These are phyloP conservation scores for Davidsoniella eucalypti DNA, from an alignment of 2,329 filamentous ascomycete genomes.

Conservation along the genomic window DNA sequence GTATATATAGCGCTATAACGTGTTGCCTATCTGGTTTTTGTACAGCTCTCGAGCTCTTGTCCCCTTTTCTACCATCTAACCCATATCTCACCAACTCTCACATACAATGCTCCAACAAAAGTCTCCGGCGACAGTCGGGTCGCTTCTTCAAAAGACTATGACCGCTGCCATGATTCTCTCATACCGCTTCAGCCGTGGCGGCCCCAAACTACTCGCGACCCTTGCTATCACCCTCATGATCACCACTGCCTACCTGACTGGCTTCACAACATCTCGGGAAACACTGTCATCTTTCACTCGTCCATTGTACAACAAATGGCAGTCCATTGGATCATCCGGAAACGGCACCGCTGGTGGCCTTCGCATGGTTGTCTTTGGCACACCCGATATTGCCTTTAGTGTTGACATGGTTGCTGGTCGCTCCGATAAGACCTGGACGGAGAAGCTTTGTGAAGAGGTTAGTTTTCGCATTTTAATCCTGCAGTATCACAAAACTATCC, in stretches of 20 bases:
- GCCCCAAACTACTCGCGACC: constrained; percentile 18
- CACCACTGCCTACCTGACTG: constrained; percentile 15
- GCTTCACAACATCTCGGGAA: constrained; percentile 11
- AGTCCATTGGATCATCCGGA: constrained; percentile 15
- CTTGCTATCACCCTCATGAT: constrained; percentile 18
- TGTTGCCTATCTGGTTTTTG: no score
- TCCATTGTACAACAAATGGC: constrained; percentile 15
- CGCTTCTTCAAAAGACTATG: neutral
- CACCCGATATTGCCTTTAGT: constrained; percentile 25
- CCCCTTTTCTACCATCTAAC: neutral
- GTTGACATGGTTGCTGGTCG: constrained; percentile 23
- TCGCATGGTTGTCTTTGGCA: constrained; percentile 35
- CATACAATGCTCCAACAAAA: constrained; percentile 8
- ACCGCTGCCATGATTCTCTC: constrained; percentile 19
- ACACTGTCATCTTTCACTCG: constrained; percentile 11
- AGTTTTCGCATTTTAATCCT: constrained; percentile 9
- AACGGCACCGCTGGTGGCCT: constrained; percentile 20
- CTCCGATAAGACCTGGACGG: constrained; percentile 26
- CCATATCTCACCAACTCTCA: neutral
- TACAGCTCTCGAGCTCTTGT: neutral
- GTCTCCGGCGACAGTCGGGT: neutral
- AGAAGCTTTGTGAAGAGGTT: constrained; percentile 32
- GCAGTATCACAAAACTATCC: neutral
- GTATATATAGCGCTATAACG: no score
- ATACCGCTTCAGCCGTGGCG: constrained; percentile 25